Base-by-base conservation (phyloP, 768 basidiomycete species). In the Crassisporium funariophilum region DNA sequence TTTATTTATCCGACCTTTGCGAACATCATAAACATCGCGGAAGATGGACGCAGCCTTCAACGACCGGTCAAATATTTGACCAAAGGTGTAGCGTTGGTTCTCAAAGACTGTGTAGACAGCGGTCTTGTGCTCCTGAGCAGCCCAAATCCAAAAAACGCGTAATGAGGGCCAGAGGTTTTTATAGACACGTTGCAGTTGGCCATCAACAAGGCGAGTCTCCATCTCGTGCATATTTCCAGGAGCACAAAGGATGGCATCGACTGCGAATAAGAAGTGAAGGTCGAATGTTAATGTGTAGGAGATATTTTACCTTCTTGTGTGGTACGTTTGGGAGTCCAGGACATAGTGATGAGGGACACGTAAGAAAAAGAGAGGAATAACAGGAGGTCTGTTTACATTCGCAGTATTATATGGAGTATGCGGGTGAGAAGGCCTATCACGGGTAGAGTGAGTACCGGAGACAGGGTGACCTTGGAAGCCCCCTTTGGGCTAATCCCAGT, bases 61-160 rank as follows among this genome's bases (percentile, higher is more conserved):
- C 10, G 73, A 78, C 22, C 69, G 70, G 21, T 68, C 58, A 54
- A 78, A 71, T 1, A 76, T 65, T 36, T 83, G 63, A 17, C 60
- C 49, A 52, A 75, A 83, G 17, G 78, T 75, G 38, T 70, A 62
- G 5, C 79, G 69, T 41, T 77, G 69, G 39, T 65, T 54, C 52
- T 81, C 79, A 52, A 75, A 83, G 19, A 84, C 77, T 42, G 81
- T 67, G 49, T 81, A 83, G 11, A 75, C 73, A 22, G 69, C 67
- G 42, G 75, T 61, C 36, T 60, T 56, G 54, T 75, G 72, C 57
- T 73, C 58, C 23, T 67, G 54, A 29, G 72, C 66, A 10, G 70
- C 64, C 43, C 68, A 68, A 23, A 78, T 55, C 81, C 81, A 84
- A 57, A 83, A 81, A 31, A 69, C 68, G 43, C 81, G 72, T 24